These are phyloP conservation scores for Boechera retrofracta DNA, from an alignment of 345 rosid genomes.

Conservation along the genomic window DNA sequence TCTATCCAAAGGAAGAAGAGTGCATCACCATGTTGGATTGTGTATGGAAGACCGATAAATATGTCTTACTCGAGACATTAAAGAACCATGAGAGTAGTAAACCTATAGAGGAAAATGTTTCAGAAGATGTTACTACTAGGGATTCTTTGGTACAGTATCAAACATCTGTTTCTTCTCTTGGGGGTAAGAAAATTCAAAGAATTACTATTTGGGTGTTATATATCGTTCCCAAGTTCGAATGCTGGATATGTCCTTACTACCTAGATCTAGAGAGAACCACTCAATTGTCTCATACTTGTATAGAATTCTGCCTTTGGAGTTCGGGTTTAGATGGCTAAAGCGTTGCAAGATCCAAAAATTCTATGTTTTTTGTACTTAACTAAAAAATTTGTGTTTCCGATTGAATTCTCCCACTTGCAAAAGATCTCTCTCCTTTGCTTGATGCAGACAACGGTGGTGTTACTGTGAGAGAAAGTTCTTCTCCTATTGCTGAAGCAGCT, in stretches of 20 bases:
- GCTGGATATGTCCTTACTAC: constrained; percentile 1
- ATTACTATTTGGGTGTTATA: constrained; percentile 2
- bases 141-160: constrained; percentile 55
- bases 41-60: constrained; percentile 69
- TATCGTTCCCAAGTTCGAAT: constrained; percentile 7
- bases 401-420: background rate
- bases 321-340: constrained; percentile 22
- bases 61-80: constrained; percentile 57
- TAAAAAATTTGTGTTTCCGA: background rate
- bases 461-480: background rate
- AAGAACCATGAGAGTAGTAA: constrained; percentile 46
- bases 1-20: constrained; percentile 62
- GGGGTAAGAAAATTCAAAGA: constrained; percentile 53
- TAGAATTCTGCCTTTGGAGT: constrained; percentile 13
- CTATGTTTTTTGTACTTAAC: background rate
- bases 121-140: constrained; percentile 40
- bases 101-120: constrained; percentile 40
- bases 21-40: constrained; percentile 60
- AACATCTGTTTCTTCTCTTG: constrained; percentile 62
- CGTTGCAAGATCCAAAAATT: background rate
- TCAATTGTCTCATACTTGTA: constrained; percentile 16
- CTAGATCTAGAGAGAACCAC: constrained; percentile 5
- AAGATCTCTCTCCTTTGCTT: background rate
- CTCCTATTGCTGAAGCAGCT: background rate
- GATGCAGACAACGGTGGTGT: background rate